A percentile compares a stretch with the other conserved stretches of the same genome.
phyloP scores from a whole-genome alignment of 331 rosid genomes.

The Saraca asoca region DNA sequence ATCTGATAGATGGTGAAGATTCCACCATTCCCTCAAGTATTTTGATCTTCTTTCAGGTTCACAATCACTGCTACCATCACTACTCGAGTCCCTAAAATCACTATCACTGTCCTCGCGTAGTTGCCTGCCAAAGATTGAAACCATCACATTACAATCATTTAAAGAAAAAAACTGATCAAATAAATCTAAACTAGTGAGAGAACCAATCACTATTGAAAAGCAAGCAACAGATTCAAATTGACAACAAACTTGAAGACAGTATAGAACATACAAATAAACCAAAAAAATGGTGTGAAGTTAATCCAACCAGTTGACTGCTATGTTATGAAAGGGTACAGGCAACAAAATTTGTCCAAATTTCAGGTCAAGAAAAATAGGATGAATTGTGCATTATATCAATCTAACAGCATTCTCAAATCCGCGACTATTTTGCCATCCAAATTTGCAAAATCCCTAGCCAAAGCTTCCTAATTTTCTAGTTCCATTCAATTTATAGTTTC shows the following conservation, averaged over 20 bases:
- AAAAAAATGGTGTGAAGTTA: not conserved
- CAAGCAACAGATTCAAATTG: not conserved
- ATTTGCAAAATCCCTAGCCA: conserved; percentile 3
- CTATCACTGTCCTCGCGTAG: conserved; percentile 75
- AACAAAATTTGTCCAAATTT: conserved; percentile 3
- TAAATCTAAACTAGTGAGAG: not conserved
- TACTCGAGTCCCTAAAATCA: conserved; percentile 81
- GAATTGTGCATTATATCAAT: not conserved
- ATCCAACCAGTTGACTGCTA: conserved; percentile 6
- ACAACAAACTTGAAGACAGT: not conserved
- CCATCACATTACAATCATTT: conserved; percentile 9
- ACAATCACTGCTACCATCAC: conserved; percentile 81
- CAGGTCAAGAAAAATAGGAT: conserved; percentile 10
- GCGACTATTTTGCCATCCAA: conserved; percentile 12
- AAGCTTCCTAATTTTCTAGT: conserved; percentile 14
- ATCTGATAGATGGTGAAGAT: conserved; percentile 42
- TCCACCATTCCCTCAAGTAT: conserved; percentile 48
- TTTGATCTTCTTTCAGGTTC: conserved; percentile 57
- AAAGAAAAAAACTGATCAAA: not conserved
- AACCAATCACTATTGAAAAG: not conserved
- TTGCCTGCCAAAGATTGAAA: conserved; percentile 53
- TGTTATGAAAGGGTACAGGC: conserved; percentile 1
- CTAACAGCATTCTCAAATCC: conserved; percentile 7
- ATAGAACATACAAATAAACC: not conserved
- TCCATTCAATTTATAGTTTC: conserved; percentile 1